Conservation (phyloP, 371 early-diverging fungal genomes). For the Apophysomyces sp. region DNA sequence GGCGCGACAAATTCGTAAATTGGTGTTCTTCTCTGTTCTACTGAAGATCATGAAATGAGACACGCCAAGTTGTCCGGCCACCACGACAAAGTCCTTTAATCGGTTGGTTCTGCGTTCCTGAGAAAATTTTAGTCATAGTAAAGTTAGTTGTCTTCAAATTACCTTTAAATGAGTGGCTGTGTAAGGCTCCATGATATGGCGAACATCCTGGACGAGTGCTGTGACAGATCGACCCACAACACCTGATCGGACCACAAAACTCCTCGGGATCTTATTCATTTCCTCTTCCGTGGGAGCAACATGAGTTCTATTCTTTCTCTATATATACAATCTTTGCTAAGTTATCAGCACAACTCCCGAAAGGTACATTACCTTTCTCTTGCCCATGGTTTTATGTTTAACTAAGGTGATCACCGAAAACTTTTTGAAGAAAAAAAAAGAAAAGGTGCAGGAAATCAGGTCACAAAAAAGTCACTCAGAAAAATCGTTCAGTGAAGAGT, state of each 20-base stretch:
- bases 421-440: background rate
- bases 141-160: background rate
- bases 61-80: conserved; percentile 86
- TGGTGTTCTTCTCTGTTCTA: conserved; percentile 78
- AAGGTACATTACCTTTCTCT: background rate
- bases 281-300: conserved; percentile 44
- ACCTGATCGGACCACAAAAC: conserved; percentile 95
- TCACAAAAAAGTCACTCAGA: background rate
- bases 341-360: background rate
- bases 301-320: conserved; percentile 63
- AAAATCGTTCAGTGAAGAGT: too few relatives aligned
- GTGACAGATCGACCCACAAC: conserved; percentile 72
- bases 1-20: conserved; percentile 82
- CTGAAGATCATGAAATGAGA: conserved; percentile 90
- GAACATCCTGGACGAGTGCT: conserved; percentile 81
- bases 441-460: conserved; percentile 1
- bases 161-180: conserved; percentile 40
- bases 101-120: conserved; percentile 90
- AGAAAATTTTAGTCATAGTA: background rate
- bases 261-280: conserved; percentile 72
- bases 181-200: conserved; percentile 92
- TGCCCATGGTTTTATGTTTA: background rate
- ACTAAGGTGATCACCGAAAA: background rate
- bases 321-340: background rate
- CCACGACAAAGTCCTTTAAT: conserved; percentile 89